Evolutionary conservation across 306 rosid genomes (phyloP).

Genomic region (Cucurbita maxima): DNA sequence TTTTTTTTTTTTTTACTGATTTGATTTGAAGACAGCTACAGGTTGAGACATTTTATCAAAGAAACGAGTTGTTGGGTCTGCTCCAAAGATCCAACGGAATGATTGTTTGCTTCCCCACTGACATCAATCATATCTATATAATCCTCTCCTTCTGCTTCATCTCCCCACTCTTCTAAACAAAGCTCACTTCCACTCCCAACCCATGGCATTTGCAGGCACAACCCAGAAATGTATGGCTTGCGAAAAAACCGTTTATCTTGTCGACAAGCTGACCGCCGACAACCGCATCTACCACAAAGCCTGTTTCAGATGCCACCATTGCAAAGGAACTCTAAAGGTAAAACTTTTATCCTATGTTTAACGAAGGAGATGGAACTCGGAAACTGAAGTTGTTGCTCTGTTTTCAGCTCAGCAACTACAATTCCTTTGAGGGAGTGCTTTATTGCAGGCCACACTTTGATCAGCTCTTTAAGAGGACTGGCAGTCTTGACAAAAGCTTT

Average conservation of each 20-base stretch:
- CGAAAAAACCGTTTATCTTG: conserved; percentile 89
- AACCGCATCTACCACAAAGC: conserved; percentile 88
- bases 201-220: conserved; percentile 98
- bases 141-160: not conserved
- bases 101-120: conserved; percentile 2
- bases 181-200: not conserved
- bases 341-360: not conserved
- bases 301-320: conserved; percentile 96
- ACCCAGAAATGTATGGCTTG: conserved; percentile 99
- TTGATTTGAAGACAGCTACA: not conserved
- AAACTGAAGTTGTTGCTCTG: conserved; percentile 6
- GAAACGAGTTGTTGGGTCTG: conserved; percentile 5
- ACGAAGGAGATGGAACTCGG: not conserved
- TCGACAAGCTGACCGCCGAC: conserved; percentile 87
- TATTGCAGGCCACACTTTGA: conserved; percentile 95
- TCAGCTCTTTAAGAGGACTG: conserved; percentile 90
- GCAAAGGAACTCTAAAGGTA: conserved; percentile 99
- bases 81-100: conserved; percentile 1
- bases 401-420: conserved; percentile 95
- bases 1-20: not conserved
- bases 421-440: conserved; percentile 94
- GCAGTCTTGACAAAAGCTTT: conserved; percentile 95
- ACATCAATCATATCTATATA: not conserved
- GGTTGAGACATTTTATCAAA: conserved; percentile 5
- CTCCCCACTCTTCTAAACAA: not conserved